phyloP scores from a whole-genome alignment of 192 early-diverging fungal genomes.

The Spizellomyces punctatus region DNA sequence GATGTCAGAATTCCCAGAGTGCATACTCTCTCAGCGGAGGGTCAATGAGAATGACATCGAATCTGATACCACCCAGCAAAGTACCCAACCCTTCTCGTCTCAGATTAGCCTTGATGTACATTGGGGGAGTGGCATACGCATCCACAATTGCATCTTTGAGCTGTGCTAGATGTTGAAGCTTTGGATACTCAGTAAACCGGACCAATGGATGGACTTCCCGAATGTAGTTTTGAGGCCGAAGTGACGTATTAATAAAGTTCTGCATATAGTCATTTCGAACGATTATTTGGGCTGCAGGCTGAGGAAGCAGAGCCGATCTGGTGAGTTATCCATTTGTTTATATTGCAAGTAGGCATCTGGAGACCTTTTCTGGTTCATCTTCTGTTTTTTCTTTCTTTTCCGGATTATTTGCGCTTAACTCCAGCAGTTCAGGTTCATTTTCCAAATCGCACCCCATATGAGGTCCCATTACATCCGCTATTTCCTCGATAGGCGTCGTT shows the following conservation, averaged over 20 bases:
- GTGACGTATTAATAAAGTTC: conserved; percentile 54
- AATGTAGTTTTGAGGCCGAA: conserved; percentile 66
- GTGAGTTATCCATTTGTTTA: too few species aligned
- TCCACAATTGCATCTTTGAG: conserved; percentile 48
- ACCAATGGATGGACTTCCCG: conserved; percentile 44
- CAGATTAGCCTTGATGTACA: conserved; percentile 52
- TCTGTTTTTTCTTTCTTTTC: too few species aligned
- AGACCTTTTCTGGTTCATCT: too few species aligned
- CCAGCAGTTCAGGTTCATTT: too few species aligned
- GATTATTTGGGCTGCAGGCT: background rate
- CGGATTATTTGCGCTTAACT: too few species aligned
- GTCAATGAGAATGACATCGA: conserved; percentile 69
- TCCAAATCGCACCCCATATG: too few species aligned
- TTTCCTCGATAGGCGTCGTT: too few species aligned
- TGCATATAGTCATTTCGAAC: conserved; percentile 62
- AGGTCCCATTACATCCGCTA: too few species aligned
- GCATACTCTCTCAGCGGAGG: conserved; percentile 59
- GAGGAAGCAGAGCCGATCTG: too few species aligned
- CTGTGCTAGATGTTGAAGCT: conserved; percentile 49
- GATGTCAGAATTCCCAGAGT: background rate
- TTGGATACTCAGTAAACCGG: conserved; percentile 66
- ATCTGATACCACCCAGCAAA: conserved; percentile 28
- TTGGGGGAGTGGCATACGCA: conserved; percentile 47
- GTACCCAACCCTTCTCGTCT: conserved; percentile 25
- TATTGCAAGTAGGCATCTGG: too few species aligned